phyloP scores from a whole-genome alignment of 768 basidiomycete species.

The Psilocybe azurescens region DNA sequence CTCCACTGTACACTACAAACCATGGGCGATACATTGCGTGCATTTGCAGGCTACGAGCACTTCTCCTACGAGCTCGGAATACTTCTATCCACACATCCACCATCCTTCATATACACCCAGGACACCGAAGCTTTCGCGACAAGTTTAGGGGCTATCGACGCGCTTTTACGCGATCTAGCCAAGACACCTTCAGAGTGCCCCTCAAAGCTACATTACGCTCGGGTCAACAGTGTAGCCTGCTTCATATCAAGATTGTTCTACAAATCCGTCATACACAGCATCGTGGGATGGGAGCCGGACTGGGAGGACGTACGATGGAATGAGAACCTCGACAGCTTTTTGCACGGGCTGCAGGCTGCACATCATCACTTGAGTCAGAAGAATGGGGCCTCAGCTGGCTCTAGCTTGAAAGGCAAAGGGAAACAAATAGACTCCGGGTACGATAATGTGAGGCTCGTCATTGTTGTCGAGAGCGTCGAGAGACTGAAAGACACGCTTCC shows the following conservation, averaged over 20 bases:
- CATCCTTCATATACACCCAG: slow-evolving; percentile 72
- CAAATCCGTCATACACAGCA: slow-evolving; percentile 65
- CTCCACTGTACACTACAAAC: too few species aligned
- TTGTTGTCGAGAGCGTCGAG: slow-evolving; percentile 74
- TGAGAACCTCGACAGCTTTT: slow-evolving; percentile 68
- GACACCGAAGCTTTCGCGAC: slow-evolving; percentile 56
- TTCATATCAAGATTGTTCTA: slow-evolving; percentile 69
- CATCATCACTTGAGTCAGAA: slow-evolving; percentile 30
- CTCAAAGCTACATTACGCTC: slow-evolving; percentile 44
- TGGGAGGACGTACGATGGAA: slow-evolving; percentile 68
- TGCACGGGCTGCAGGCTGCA: slow-evolving; percentile 64
- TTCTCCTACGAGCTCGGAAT: slow-evolving; percentile 39
- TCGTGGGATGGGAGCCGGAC: slow-evolving; percentile 57
- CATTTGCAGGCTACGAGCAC: slow-evolving; percentile 31
- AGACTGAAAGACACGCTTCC: slow-evolving; percentile 64
- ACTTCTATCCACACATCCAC: slow-evolving; percentile 47
- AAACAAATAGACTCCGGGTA: slow-evolving; percentile 29
- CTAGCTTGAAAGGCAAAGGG: slow-evolving; percentile 30
- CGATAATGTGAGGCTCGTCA: slow-evolving; percentile 50
- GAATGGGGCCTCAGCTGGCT: background rate
- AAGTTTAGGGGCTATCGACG: slow-evolving; percentile 48
- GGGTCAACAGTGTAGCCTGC: slow-evolving; percentile 61
- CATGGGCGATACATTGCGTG: background rate
- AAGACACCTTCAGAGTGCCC: slow-evolving; percentile 21
- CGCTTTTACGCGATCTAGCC: slow-evolving; percentile 36